phyloP scores from a whole-genome alignment of 345 rosid genomes.

The Leavenworthia alabamica region DNA sequence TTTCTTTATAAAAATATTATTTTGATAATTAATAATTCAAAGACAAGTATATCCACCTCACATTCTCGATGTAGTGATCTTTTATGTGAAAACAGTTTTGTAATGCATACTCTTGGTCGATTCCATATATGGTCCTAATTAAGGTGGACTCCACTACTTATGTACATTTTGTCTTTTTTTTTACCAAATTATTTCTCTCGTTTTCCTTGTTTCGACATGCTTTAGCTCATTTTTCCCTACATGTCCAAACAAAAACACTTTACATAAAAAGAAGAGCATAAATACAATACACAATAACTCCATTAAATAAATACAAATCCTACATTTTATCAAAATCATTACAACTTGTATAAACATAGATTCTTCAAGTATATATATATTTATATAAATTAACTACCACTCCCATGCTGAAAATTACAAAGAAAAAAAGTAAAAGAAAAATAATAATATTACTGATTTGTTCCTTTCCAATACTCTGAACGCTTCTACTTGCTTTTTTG shows the following conservation, averaged over 20 bases:
- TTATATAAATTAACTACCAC: slow-evolving; percentile 2
- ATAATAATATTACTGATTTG: no score
- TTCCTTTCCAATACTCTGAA: no score
- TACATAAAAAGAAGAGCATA: not conserved
- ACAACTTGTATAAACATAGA: slow-evolving; percentile 13
- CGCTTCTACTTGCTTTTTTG: no score
- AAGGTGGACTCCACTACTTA: slow-evolving; percentile 11
- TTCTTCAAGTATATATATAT: slow-evolving; percentile 11
- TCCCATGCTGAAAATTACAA: slow-evolving; percentile 19
- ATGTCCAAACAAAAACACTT: slow-evolving; percentile 17
- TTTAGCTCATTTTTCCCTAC: slow-evolving; percentile 23
- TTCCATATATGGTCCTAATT: slow-evolving; percentile 5
- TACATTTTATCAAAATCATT: not conserved
- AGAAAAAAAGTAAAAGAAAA: no score
- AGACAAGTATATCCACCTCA: not conserved
- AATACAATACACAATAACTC: not conserved
- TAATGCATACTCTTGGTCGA: slow-evolving; percentile 1
- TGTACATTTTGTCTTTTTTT: not conserved
- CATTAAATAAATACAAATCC: not conserved
- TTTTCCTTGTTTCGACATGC: slow-evolving; percentile 12
- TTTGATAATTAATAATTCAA: not conserved
- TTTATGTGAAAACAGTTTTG: not conserved
- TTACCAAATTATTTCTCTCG: not conserved
- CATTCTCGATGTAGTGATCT: not conserved
- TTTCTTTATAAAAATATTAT: not conserved